These are phyloP conservation scores for Zea luxurians DNA, from an alignment of 176 grass and related monocot species.

Conservation along the genomic window DNA sequence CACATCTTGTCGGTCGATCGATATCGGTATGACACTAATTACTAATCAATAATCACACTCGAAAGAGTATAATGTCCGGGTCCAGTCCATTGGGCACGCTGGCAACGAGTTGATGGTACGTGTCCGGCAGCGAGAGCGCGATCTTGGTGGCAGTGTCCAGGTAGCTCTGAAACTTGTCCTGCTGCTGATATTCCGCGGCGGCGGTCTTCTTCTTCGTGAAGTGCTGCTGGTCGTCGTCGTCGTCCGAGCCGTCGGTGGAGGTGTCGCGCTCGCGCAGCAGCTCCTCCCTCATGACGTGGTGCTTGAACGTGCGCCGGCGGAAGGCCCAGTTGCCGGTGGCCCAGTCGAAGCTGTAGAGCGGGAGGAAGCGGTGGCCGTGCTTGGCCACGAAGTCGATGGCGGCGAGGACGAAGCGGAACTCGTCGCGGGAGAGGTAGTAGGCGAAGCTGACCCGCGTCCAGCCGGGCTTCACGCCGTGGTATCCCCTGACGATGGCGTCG, in stretches of 20 bases:
- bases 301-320: constrained; percentile 45
- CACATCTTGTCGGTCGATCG: not conserved
- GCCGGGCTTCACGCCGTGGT: constrained; percentile 75
- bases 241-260: not conserved
- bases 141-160: constrained; percentile 37
- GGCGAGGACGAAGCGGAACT: constrained; percentile 61
- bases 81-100: constrained; percentile 40
- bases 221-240: not conserved
- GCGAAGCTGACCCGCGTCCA: constrained; percentile 86
- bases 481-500: constrained; percentile 52
- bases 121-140: constrained; percentile 46
- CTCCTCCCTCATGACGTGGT: constrained; percentile 40
- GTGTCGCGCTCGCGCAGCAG: constrained; percentile 19
- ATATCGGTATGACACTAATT: not conserved
- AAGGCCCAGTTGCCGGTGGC: constrained; percentile 69
- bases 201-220: not conserved
- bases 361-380: constrained; percentile 75
- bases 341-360: constrained; percentile 76
- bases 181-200: not conserved
- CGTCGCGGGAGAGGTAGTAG: constrained; percentile 67
- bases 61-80: constrained; percentile 41
- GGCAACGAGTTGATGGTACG: not conserved
- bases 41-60: constrained; percentile 6
- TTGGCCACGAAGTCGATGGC: constrained; percentile 67
- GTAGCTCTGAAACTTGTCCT: constrained; percentile 29